phyloP scores from a whole-genome alignment of 2,329 filamentous ascomycete species.

The Chaetomium sp. region DNA sequence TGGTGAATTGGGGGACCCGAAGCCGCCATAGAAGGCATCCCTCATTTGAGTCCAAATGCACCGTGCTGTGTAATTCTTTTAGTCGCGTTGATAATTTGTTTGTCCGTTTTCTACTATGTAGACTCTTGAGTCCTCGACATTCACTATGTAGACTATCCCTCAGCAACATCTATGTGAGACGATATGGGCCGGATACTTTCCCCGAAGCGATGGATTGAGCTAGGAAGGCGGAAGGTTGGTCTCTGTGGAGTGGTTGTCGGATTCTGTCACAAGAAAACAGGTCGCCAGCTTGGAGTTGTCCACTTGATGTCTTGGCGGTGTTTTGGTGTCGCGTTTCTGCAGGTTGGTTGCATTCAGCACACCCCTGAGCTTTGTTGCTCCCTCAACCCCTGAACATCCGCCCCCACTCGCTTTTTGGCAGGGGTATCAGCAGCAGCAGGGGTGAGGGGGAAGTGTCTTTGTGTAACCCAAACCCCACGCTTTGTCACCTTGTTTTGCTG shows the following conservation, averaged over 20 bases:
- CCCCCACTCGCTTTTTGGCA: constrained; percentile 10
- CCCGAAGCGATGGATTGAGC: no score
- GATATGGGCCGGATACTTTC: no score
- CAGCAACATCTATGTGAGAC: no score
- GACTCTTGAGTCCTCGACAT: no score
- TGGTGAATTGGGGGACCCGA: no score
- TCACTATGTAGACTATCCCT: no score
- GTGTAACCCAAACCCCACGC: constrained; percentile 11
- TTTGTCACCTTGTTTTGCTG: neutral
- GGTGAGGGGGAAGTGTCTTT: constrained; percentile 2
- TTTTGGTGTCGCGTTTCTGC: neutral
- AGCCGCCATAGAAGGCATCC: no score
- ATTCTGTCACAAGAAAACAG: neutral
- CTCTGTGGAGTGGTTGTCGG: neutral
- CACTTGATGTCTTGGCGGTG: constrained; percentile 1
- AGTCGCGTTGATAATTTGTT: no score
- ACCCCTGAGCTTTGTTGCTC: neutral
- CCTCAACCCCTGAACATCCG: neutral
- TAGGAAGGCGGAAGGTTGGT: no score
- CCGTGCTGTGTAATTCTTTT: no score
- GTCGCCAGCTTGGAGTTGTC: neutral
- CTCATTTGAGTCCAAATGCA: no score
- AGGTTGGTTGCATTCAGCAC: neutral
- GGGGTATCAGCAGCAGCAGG: constrained; percentile 1
- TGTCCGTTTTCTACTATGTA: no score